Base-by-base conservation (phyloP, 179 eudicot genomes). In the Heliamphora pulchella region DNA sequence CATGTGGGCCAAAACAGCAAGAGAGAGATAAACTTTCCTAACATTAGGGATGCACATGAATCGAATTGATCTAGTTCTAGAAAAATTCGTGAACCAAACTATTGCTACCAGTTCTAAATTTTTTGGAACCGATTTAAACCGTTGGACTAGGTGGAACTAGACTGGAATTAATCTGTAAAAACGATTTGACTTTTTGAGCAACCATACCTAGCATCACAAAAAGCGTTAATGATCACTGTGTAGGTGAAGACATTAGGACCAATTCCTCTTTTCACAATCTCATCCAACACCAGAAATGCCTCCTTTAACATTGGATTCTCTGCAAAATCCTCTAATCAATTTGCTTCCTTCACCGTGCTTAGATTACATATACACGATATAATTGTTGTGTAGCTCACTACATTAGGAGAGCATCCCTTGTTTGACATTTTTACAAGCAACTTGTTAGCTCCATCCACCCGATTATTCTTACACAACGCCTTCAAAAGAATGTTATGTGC, bases 401-500 rank as follows among this genome's bases (percentile, higher is more conserved):
- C 88, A 83, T 94, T 94, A 3, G 98, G 96, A 1, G 74, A 83
- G 74, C 97, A 94, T n/a, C 92, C 94, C 90, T 90, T 94, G 46
- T 81, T 92, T 50, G 88, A 88, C 97, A 94, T 92, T 81, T 90
- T 97, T 18, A 79, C 88, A 53, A 94, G 94, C 89, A 94, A 74
- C 89, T 88, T 92, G 53, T 77, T 77, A 9, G 98, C 97, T 13
- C 89, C 91, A 82, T 87, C 89, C 48, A 91, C 78, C 63, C 92
- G 88, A 51, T 90, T 84, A 86, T 90, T 92, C 85, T 90, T 92
- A 73, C 97, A 92, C 83, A 94, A 86, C 0, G 96, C 97, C 79
- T 94, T 94, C 92, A 94, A 82, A 57, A 94, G 89, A 64, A 92
- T 87, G 79, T 94, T 94, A 79, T 94, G 92, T 6, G 98, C 92